Evolutionary conservation across 148 eudicot species (phyloP).

Genomic region (Nepenthes mirabilis): DNA sequence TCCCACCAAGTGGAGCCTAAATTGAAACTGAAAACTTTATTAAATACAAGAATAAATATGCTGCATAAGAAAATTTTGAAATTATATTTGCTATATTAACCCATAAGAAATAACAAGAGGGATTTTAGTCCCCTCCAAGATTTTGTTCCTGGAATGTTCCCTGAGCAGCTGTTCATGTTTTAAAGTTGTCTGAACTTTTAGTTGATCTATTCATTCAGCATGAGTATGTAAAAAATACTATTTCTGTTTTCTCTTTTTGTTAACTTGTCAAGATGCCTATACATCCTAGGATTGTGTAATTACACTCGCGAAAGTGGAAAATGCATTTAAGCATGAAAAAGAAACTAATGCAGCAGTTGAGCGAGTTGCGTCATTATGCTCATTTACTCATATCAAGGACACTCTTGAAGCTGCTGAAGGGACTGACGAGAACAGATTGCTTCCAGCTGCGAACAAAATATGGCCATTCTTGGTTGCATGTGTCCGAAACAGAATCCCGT

Average conservation of each 20-base stretch:
- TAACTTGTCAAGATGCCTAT: background rate
- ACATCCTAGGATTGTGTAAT: constrained; percentile 44
- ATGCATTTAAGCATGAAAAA: constrained; percentile 59
- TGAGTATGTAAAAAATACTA: too few relatives aligned
- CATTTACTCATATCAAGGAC: constrained; percentile 47
- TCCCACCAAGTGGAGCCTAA: too few relatives aligned
- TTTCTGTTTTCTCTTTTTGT: background rate
- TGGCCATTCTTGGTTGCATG: constrained; percentile 93
- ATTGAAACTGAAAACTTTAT: too few relatives aligned
- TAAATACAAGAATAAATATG: too few relatives aligned
- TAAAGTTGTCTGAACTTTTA: too few relatives aligned
- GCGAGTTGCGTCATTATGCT: constrained; percentile 38
- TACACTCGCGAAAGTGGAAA: constrained; percentile 69
- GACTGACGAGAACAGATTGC: constrained; percentile 67
- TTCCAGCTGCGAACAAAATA: constrained; percentile 82
- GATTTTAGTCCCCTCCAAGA: too few relatives aligned
- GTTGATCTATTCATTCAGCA: too few relatives aligned
- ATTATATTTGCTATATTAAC: too few relatives aligned
- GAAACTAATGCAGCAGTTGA: constrained; percentile 47
- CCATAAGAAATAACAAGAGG: too few relatives aligned
- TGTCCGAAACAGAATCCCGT: constrained; percentile 49
- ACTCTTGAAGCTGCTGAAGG: constrained; percentile 53
- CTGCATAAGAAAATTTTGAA: too few relatives aligned
- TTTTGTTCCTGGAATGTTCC: too few relatives aligned
- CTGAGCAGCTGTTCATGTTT: too few relatives aligned